These are phyloP conservation scores for Colletotrichum shisoi DNA, from an alignment of 2,329 filamentous ascomycete species.

Conservation along the genomic window DNA sequence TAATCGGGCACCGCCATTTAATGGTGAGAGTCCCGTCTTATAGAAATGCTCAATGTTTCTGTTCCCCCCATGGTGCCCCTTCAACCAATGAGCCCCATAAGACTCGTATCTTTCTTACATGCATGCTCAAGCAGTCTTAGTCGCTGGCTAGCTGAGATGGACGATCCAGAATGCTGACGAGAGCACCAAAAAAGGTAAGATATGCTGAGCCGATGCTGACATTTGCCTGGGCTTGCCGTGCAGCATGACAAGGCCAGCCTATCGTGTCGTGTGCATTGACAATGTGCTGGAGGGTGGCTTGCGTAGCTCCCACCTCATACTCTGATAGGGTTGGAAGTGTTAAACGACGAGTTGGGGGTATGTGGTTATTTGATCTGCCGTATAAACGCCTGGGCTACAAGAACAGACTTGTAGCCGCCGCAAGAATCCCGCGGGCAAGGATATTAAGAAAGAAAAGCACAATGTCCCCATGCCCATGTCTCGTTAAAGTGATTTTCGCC, in stretches of 20 bases:
- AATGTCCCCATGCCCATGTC: constrained; percentile 21
- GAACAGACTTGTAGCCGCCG: background rate
- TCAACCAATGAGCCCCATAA: background rate
- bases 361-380: constrained; percentile 1
- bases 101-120: background rate
- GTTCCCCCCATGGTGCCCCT: background rate
- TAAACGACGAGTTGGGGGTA: background rate
- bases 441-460: constrained; percentile 26
- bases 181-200: constrained; percentile 6
- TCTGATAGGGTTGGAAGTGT: background rate
- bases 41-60: background rate
- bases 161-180: constrained; percentile 32
- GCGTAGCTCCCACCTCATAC: no score
- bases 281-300: background rate
- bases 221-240: background rate
- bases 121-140: background rate
- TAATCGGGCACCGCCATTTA: background rate
- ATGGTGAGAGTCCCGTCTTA: constrained; percentile 10
- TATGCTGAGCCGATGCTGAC: constrained; percentile 10
- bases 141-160: background rate
- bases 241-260: background rate
- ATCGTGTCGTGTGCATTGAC: constrained; percentile 7
- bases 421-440: background rate
- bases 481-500: constrained; percentile 25
- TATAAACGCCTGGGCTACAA: constrained; percentile 11